These are phyloP conservation scores for Tubosaeta brunneosetosa DNA, from an alignment of 768 basidiomycete species.

Conservation along the genomic window DNA sequence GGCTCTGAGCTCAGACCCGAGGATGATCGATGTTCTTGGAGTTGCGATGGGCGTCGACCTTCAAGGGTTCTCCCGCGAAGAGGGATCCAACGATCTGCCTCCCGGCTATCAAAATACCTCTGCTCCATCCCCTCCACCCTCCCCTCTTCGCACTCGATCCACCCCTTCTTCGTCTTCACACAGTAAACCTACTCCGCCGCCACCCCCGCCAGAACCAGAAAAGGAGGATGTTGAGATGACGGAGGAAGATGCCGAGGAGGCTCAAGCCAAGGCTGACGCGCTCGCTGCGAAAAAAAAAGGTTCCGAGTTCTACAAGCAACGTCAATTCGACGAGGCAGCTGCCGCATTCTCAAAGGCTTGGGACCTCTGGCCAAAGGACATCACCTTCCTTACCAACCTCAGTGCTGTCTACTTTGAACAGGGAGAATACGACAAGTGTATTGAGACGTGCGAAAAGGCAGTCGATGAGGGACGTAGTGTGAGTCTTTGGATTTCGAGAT, in stretches of 20 bases:
- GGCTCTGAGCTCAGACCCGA: slow-evolving; percentile 64
- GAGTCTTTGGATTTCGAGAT: slow-evolving; percentile 11
- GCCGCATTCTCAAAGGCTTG: slow-evolving; percentile 81
- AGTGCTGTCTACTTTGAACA: slow-evolving; percentile 91
- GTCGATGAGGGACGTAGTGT: slow-evolving; percentile 89
- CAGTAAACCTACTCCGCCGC: slow-evolving; percentile 36
- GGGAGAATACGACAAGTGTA: slow-evolving; percentile 84
- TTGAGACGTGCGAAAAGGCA: slow-evolving; percentile 93
- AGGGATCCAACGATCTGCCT: slow-evolving; percentile 78
- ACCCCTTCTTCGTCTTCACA: slow-evolving; percentile 41
- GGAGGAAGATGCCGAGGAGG: slow-evolving; percentile 65
- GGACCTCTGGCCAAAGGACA: slow-evolving; percentile 90
- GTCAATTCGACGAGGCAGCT: slow-evolving; percentile 74
- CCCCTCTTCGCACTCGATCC: slow-evolving; percentile 29
- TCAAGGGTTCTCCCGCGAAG: slow-evolving; percentile 77
- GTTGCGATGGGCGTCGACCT: slow-evolving; percentile 92
- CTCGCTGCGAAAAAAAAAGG: slow-evolving; percentile 78
- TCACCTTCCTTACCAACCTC: slow-evolving; percentile 90
- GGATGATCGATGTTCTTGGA: slow-evolving; percentile 92
- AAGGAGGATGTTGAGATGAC: slow-evolving; percentile 62
- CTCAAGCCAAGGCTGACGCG: slow-evolving; percentile 70
- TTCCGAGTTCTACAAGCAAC: slow-evolving; percentile 77
- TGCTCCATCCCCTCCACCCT: slow-evolving; percentile 19
- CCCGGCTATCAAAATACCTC: slow-evolving; percentile 42
- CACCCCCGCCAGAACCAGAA: slow-evolving; percentile 38